These are phyloP conservation scores for Saccharum hybrid DNA, from an alignment of 202 grass and related monocot genomes.

Conservation along the genomic window DNA sequence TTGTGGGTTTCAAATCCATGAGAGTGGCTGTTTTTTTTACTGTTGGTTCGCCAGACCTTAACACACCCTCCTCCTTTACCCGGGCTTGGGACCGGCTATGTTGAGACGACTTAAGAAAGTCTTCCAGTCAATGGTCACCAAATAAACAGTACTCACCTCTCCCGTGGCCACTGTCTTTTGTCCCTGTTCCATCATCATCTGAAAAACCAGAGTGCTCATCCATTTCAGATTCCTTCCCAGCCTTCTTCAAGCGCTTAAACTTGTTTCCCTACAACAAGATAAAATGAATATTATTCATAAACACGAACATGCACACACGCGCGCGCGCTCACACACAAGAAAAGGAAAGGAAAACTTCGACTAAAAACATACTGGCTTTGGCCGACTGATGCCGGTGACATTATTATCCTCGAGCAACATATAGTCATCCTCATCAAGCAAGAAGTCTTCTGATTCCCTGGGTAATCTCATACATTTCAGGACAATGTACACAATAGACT, in stretches of 20 bases:
- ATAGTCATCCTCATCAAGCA: constrained; percentile 97
- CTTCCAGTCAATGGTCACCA: constrained; percentile 77
- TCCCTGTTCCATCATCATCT: constrained; percentile 73
- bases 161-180: constrained; percentile 32
- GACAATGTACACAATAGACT: constrained; percentile 29
- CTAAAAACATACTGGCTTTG: constrained; percentile 63
- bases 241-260: constrained; percentile 96
- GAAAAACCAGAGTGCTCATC: constrained; percentile 55
- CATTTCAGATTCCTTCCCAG: constrained; percentile 65
- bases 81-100: no score
- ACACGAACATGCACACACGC: not conserved
- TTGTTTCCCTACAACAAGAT: constrained; percentile 61
- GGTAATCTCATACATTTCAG: constrained; percentile 35
- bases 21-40: no score
- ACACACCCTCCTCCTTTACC: no score
- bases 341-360: not conserved
- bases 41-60: no score
- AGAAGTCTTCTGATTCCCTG: constrained; percentile 81
- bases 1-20: no score
- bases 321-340: not conserved
- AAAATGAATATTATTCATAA: constrained; percentile 33
- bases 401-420: constrained; percentile 94
- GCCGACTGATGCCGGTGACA: constrained; percentile 71
- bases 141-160: constrained; percentile 64
- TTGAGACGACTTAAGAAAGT: no score